Percentiles rank a stretch among this genome's conserved stretches.
These are phyloP conservation scores for Coemansia sp. DNA, from an alignment of 192 early-diverging fungal species.

Conservation along the genomic window DNA sequence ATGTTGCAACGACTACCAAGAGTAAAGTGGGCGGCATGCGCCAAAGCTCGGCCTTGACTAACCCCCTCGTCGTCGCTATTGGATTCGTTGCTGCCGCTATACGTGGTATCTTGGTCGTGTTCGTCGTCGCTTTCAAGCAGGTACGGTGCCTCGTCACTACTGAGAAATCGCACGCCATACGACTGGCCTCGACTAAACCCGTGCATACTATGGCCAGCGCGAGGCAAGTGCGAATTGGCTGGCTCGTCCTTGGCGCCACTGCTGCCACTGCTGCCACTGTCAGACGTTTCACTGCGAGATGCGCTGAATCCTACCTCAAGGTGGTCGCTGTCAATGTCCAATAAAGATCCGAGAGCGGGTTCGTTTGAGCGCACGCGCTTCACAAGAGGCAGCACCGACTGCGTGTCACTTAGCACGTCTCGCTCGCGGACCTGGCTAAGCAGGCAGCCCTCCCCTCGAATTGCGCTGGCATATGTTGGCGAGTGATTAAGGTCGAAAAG, in stretches of 20 bases:
- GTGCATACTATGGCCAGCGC: background rate
- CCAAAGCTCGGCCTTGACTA: background rate
- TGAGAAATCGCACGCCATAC: constrained; percentile 21
- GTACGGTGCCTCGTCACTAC: constrained; percentile 24
- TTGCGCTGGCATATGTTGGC: constrained; percentile 18
- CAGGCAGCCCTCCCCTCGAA: background rate
- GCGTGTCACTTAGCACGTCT: background rate
- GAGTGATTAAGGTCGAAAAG: constrained; percentile 59
- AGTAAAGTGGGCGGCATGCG: no score
- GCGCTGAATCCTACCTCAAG: background rate
- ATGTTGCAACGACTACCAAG: background rate
- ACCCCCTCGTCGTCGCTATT: background rate
- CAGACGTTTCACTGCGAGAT: background rate
- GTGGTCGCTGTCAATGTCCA: background rate
- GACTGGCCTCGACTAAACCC: constrained; percentile 16
- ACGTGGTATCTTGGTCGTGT: background rate
- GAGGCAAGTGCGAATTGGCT: background rate
- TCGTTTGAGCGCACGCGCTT: constrained; percentile 26
- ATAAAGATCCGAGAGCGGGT: background rate
- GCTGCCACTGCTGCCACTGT: background rate
- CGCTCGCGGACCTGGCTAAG: background rate
- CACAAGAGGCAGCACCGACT: background rate
- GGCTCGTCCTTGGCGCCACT: background rate
- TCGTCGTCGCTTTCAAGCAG: constrained; percentile 15
- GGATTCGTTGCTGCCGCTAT: background rate